These are phyloP conservation scores for Elsinoe batatas DNA, from an alignment of 2,329 filamentous ascomycete genomes.

Conservation along the genomic window DNA sequence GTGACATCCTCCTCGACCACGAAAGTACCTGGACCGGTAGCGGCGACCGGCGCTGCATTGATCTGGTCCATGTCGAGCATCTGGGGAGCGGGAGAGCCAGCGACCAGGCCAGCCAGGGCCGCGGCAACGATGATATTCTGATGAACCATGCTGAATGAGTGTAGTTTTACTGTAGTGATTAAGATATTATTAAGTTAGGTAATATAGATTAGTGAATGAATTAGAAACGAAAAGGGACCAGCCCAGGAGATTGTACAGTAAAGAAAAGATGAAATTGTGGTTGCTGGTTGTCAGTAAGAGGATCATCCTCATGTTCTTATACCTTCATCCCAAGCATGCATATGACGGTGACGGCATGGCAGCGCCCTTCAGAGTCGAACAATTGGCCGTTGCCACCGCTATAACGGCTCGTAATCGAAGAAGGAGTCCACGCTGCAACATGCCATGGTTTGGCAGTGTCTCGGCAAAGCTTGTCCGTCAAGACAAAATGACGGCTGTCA, in stretches of 20 bases:
- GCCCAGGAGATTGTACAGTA: slow-evolving; percentile 6
- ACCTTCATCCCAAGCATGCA: not conserved
- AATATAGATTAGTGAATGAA: not conserved
- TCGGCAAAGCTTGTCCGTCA: not conserved
- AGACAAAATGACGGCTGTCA: not conserved
- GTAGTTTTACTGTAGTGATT: not conserved
- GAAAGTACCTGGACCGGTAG: slow-evolving; percentile 16
- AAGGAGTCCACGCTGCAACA: not conserved
- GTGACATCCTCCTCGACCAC: slow-evolving; percentile 15
- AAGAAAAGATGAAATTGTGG: slow-evolving; percentile 4
- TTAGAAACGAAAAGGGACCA: slow-evolving; percentile 6
- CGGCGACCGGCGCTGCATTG: slow-evolving; percentile 16
- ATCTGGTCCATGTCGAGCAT: slow-evolving; percentile 19
- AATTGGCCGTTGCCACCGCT: not conserved
- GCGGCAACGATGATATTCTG: slow-evolving; percentile 15
- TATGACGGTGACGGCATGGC: not conserved
- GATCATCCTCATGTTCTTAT: not conserved
- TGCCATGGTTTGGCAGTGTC: not conserved
- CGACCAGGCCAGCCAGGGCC: slow-evolving; percentile 17
- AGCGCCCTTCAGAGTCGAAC: not conserved
- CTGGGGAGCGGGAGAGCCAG: slow-evolving; percentile 18
- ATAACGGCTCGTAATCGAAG: not conserved
- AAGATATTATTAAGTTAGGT: not conserved
- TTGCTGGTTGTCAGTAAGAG: not conserved
- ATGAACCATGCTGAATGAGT: slow-evolving; percentile 14